Base-by-base conservation (phyloP, 148 eudicot species). In the Amaranthus cruentus region DNA sequence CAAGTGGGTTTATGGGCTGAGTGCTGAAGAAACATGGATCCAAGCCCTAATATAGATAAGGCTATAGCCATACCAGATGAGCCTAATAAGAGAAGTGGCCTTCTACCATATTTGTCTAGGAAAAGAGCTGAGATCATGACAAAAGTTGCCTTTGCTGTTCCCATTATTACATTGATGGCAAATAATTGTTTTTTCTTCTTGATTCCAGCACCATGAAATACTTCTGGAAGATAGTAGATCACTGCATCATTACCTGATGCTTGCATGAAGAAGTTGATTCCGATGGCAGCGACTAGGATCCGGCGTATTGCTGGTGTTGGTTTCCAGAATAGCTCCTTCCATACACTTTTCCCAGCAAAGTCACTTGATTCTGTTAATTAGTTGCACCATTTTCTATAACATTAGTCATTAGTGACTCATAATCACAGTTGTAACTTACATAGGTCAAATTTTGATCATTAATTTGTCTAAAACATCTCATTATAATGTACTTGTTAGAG, bases 211-310 rank as follows among this genome's bases (percentile, higher is more conserved):
- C 87, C 83, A 51, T 77, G 83, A 78, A 95, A 95, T n/a, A 95
- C 97, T 76, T 86, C 88, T 12, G 97, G 98, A 4, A 89, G 86
- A 83, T 95, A 95, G 82, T 91, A 91, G 43, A 95, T 84, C 62
- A 95, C 98, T 0, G 98, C 98, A 13, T 95, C 98, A 18, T 91
- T 91, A 51, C 98, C 98, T 0, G 98, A 91, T 0, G 97, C 98
- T 69, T 95, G 98, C 98, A 90, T 90, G 85, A 95, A 95, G 86
- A 95, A 90, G 75, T 95, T 91, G 42, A 95, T 88, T 2, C 98
- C 98, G 2, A 95, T 61, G 9, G 97, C 97, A 0, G 90, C 90
- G 1, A 88, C n/a, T 0, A 95, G 86, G 58, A 91, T 86, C 9
- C 96, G 83, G 4, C 87, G 84, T 9, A 88, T 78, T 0, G 83